Base-by-base conservation (phyloP, 768 basidiomycete species). In the Psilocybe subaeruginosa region DNA sequence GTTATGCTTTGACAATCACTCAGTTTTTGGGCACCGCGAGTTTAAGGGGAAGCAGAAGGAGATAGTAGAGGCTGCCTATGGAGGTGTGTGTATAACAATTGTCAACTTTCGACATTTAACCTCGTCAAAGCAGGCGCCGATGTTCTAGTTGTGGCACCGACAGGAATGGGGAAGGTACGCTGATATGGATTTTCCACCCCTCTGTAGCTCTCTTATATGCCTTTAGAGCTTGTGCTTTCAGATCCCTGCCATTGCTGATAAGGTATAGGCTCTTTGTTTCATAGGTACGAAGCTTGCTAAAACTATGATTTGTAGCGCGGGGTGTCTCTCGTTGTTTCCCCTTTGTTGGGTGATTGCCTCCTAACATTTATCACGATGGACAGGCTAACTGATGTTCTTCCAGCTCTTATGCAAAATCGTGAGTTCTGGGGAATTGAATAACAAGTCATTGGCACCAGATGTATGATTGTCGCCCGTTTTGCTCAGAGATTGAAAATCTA, bases 401-500 rank as follows among this genome's bases (percentile, higher is more conserved):
- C 61, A 92, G 92, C 92, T 19, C 75, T 94, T 27, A 93, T 94
- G 87, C 88, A 89, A 72, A 88, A 93, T 67, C 92, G 91, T 91
- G 64, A 72, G 82, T 17, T 1, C 9, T 30, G 16, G 9, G 4
- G 58, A n/a, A 19, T n/a, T 39, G 9, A 23, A 23, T n/a, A 37
- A 7, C 2, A n/a, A 39, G 33, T 27, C 17, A 19, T 33, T 23
- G 37, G 17, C 27, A 41, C 14, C 14, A 7, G 23, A 23, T 1
- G 23, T 23, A 2, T 23, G 23, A 23, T 23, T 37, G 9, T 19
- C 9, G 33, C 54, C 39, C 30, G 14, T 54, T 23, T 56, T 3
- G 19, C 53, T 4, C 30, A 93, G 91, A 93, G 79, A 81, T 92
- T n/a, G 74, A 84, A 12, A 82, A 74, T 50, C 75, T 93, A 16